Conservation (phyloP, 75 land plant species). For the Isoetes taiwanensis region DNA sequence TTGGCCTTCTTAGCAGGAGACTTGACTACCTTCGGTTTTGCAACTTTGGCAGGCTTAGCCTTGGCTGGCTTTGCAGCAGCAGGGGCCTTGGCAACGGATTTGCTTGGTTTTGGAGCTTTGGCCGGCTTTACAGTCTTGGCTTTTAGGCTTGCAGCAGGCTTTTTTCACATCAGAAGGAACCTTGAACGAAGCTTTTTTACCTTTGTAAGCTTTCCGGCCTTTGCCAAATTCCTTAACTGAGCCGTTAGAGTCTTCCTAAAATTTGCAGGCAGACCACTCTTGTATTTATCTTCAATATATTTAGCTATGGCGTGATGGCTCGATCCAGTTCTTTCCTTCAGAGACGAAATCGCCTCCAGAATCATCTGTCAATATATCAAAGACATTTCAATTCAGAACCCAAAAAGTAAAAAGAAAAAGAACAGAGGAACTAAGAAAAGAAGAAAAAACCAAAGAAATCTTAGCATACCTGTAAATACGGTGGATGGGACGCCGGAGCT, state of each 20-base stretch:
- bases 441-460: too few species aligned
- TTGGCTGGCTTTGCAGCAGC: background rate
- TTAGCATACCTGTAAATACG: too few species aligned
- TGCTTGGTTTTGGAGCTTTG: background rate
- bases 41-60: background rate
- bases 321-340: constrained; percentile 16
- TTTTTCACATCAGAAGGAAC: too few species aligned
- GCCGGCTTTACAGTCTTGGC: background rate
- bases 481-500: too few species aligned
- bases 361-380: too few species aligned
- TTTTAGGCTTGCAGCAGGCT: too few species aligned
- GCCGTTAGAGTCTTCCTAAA: constrained; percentile 11
- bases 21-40: too few species aligned
- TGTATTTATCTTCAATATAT: constrained; percentile 14
- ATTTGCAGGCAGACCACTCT: constrained; percentile 9
- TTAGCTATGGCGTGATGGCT: constrained; percentile 15
- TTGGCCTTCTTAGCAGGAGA: too few species aligned
- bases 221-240: background rate
- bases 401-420: too few species aligned
- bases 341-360: constrained; percentile 10
- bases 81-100: background rate
- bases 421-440: too few species aligned
- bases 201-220: constrained; percentile 4
- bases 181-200: constrained; percentile 16
- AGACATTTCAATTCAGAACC: too few species aligned